Base-by-base conservation (phyloP, 306 rosid species). In the Sophora flavescens region DNA sequence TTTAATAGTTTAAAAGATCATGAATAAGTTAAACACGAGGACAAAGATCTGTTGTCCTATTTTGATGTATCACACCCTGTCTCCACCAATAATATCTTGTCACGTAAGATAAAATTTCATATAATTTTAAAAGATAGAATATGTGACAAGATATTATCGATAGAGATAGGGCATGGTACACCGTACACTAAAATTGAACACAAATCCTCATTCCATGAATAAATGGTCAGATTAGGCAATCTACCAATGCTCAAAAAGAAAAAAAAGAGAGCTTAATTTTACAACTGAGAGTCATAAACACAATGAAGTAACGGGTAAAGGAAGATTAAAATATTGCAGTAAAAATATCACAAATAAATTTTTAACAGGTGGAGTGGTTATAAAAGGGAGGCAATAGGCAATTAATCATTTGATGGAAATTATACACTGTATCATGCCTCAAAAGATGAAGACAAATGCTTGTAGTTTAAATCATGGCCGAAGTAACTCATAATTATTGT, bases 391-490 rank as follows among this genome's bases (percentile, higher is more conserved):
- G 70, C 38, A 78, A 15, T 58, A 51, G 66, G 41, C 18, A 62
- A 78, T 17, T 35, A 76, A 14, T 38, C 74, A 66, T 59, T 72
- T 66, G 60, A 67, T 32, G 36, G 63, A 69, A 69, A 74, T 74
- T 33, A 59, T 39, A 54, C 36, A 61, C 36, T 74, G 47, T 17
- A 6, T 50, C 70, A 67, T 26, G 69, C 53, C 60, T 64, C 39
- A 47, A 38, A 68, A 69, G 16, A 51, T 39, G 76, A 33, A 33
- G 50, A 63, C 52, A 75, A 61, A 26, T 17, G 60, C 38, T 52
- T 76, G 38, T 68, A 38, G 17, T 73, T 36, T 10, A 38, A 79
- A 76, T 42, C 65, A 78, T 63, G 80, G 51, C 53, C 68, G 64
- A 68, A 73, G 30, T 8, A 56, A 69, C 60, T 26, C 9, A 32